Base-by-base conservation (phyloP, 306 rosid species). In the Cucurbita ficifolia region DNA sequence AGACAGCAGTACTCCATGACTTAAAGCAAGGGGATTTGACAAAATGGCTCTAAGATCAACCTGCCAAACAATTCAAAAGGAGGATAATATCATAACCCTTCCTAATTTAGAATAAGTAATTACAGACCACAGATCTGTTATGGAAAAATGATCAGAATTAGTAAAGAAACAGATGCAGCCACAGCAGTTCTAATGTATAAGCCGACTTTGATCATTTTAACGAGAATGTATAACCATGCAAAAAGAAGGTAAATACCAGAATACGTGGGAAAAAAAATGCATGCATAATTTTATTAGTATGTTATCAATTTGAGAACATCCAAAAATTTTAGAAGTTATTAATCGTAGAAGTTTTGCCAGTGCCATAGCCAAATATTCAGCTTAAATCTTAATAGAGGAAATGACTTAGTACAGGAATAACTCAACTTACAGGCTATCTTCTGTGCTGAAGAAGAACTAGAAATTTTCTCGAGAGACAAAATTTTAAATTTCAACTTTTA, bases 1-100 rank as follows among this genome's bases (percentile, higher is more conserved):
- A 6, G 99, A 91, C 10, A 95, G 93, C 62, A 95, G 82, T 70
- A 91, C 97, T 57, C 97, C 99, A 82, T 95, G 99, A 87, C 96
- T 89, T 83, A 95, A 83, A n/a, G 96, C 96, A 17, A 89, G 89
- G 78, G 97, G 90, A 56, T 74, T 63, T 16, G 90, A 54, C 82
- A 95, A 49, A 16, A 95, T 76, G 56, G 92, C 90, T 7, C 51
- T 86, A 17, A 95, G 82, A 82, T 91, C 96, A 78, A 89, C 96
- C 99, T 95, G 90, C 52, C 76, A 53, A 58, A 72, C 21, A 80
- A 24, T 14, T 76, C 35, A 82, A 19, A 24, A 78, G 76, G 72
- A 40, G 5, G 7, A 35, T 22, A 42, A 67, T 10, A 19, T 43
- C 42, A 77, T 35, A 33, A 7, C 2, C 35, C 38, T 16, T 42